A percentile compares a stretch with the other conserved stretches of the same genome.
Conservation (phyloP, 306 rosid genomes). For the Cucurbita ficifolia region DNA sequence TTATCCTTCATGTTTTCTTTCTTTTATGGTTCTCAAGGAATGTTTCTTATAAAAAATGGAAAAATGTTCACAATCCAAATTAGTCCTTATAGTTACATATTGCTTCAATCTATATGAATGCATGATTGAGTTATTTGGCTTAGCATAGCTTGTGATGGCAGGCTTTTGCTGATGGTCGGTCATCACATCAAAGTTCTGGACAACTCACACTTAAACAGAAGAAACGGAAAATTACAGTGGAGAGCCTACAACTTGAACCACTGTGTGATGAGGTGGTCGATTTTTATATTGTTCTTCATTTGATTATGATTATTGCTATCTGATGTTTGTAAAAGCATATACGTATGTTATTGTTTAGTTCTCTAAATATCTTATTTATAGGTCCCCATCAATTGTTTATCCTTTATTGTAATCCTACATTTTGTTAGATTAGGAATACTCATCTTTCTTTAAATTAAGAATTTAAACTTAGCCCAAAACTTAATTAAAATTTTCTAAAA, state of each 20-base stretch:
- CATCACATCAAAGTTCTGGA: slow-evolving; percentile 8
- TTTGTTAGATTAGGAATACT: not conserved
- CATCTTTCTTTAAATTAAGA: not conserved
- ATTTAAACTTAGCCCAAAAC: not conserved
- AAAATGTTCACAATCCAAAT: not conserved
- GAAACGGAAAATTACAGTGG: slow-evolving; percentile 45
- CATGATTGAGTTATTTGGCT: not conserved
- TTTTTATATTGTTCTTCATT: slow-evolving; percentile 4
- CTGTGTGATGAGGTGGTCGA: slow-evolving; percentile 64
- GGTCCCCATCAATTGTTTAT: not conserved
- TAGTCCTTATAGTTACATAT: not conserved
- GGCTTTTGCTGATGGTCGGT: slow-evolving; percentile 43
- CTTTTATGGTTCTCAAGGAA: not conserved
- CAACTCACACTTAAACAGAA: slow-evolving; percentile 14
- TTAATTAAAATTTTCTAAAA: not conserved
- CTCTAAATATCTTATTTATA: not conserved
- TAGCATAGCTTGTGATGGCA: slow-evolving; percentile 16
- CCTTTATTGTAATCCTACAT: not conserved
- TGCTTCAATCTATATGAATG: not conserved
- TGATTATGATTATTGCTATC: not conserved
- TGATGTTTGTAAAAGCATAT: not conserved
- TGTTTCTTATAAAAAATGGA: not conserved
- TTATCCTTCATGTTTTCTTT: not conserved
- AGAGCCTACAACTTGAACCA: slow-evolving; percentile 57
- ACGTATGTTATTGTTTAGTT: not conserved